Percentiles rank a stretch among this genome's conserved stretches.
Evolutionary conservation across 208 protist genomes (phyloP).

Genomic region (Acanthamoeba royreba): DNA sequence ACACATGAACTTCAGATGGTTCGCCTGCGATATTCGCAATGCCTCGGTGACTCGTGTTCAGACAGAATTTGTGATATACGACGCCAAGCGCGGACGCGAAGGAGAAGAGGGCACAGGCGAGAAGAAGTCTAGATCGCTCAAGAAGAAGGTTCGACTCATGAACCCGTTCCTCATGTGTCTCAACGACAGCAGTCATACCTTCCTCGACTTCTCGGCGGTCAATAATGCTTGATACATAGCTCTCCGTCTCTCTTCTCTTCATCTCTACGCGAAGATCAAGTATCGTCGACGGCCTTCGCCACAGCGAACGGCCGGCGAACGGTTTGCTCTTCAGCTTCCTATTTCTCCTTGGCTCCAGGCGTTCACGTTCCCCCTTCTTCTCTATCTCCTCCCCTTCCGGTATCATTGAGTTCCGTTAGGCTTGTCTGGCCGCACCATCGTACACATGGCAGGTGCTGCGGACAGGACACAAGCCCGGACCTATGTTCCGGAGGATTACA

Average conservation of each 20-base stretch:
- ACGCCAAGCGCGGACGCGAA: not conserved
- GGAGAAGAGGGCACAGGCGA: not conserved
- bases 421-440: no score
- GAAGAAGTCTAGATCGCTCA: not conserved
- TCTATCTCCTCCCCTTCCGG: no score
- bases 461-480: no score
- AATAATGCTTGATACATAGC: not conserved
- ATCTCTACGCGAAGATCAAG: no score
- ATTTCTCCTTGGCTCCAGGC: no score
- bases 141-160: not conserved
- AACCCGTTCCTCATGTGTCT: not conserved
- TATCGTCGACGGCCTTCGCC: no score
- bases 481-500: no score
- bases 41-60: not conserved
- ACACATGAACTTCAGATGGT: not conserved
- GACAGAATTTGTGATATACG: not conserved
- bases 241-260: not conserved
- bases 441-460: no score
- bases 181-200: not conserved
- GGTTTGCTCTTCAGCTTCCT: no score
- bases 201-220: not conserved
- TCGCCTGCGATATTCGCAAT: not conserved
- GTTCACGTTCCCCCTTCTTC: no score
- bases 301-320: no score
- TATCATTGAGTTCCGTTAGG: no score